Conservation (phyloP, 2,329 filamentous ascomycete genomes). For the Pseudopithomyces chartarum region DNA sequence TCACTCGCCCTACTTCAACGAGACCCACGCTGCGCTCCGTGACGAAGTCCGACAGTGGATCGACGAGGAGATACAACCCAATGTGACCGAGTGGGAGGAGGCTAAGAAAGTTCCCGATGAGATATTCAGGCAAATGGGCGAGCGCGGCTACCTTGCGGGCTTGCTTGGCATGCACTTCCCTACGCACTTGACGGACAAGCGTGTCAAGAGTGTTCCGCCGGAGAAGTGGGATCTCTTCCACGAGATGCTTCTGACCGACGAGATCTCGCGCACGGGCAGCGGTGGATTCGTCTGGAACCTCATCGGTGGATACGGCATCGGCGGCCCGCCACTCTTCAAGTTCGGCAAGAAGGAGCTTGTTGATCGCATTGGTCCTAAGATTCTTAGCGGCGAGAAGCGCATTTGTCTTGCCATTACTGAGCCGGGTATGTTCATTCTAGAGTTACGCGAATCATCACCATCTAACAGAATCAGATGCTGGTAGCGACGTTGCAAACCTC, state of each 20-base stretch:
- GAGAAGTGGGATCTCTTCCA: conserved; percentile 99
- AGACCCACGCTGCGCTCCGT: conserved; percentile 88
- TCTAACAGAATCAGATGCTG: conserved; percentile 69
- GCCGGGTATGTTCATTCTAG: conserved; percentile 50
- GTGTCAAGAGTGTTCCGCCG: conserved; percentile 75
- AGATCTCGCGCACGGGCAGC: conserved; percentile 84
- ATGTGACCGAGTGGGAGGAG: conserved; percentile 97
- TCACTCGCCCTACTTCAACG: conserved; percentile 95
- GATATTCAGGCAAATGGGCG: conserved; percentile 95
- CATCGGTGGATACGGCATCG: conserved; percentile 95
- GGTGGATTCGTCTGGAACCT: conserved; percentile 97
- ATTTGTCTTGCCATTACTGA: conserved; percentile 98
- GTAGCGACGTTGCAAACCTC: conserved; percentile 92
- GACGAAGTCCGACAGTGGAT: conserved; percentile 93
- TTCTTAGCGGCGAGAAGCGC: conserved; percentile 90
- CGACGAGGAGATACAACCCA: conserved; percentile 83
- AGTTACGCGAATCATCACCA: not conserved
- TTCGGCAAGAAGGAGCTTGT: conserved; percentile 85
- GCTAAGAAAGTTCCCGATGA: conserved; percentile 83
- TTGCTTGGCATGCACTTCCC: conserved; percentile 85
- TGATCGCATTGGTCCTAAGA: conserved; percentile 84
- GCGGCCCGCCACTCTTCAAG: conserved; percentile 88
- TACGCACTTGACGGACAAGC: conserved; percentile 70
- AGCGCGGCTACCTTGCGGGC: conserved; percentile 90
- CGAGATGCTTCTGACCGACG: conserved; percentile 93